phyloP scores from a whole-genome alignment of 2,329 filamentous ascomycete genomes.

The Colletotrichum viniferum region DNA sequence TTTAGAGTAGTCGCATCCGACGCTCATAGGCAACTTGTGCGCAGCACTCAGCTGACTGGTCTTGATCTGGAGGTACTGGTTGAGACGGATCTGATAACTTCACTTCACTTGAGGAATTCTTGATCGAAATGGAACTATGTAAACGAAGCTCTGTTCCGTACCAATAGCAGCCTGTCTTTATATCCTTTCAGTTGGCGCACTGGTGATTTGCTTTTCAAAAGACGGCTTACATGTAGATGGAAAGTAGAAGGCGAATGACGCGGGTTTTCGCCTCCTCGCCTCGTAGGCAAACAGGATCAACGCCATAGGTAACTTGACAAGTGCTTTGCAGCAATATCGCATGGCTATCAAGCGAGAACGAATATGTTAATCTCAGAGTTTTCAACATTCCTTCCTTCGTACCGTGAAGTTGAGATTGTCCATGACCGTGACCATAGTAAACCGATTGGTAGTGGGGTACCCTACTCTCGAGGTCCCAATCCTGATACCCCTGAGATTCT shows the following conservation, averaged over 20 bases:
- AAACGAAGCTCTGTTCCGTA: neutral
- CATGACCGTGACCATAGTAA: neutral
- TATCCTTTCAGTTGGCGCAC: neutral
- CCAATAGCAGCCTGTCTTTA: neutral
- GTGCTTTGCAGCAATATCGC: neutral
- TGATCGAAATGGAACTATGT: neutral
- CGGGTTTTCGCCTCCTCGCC: neutral
- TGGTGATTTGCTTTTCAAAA: neutral
- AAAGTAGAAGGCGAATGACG: neutral
- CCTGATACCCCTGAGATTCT: neutral
- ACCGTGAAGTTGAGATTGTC: neutral
- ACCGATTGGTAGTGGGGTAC: neutral
- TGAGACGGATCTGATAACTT: neutral
- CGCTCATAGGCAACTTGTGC: neutral
- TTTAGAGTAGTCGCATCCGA: neutral
- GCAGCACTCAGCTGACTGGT: neutral
- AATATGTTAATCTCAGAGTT: neutral
- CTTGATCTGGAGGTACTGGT: neutral
- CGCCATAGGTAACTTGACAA: neutral
- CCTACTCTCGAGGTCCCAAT: neutral
- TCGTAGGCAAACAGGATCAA: neutral
- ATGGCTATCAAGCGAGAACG: neutral
- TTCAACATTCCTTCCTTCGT: neutral
- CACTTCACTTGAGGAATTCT: neutral
- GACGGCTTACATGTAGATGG: neutral